Percentiles rank a stretch among this genome's conserved stretches.
These are phyloP conservation scores for Erysiphe neolycopersici DNA, from an alignment of 2,329 filamentous ascomycete species.

Conservation along the genomic window DNA sequence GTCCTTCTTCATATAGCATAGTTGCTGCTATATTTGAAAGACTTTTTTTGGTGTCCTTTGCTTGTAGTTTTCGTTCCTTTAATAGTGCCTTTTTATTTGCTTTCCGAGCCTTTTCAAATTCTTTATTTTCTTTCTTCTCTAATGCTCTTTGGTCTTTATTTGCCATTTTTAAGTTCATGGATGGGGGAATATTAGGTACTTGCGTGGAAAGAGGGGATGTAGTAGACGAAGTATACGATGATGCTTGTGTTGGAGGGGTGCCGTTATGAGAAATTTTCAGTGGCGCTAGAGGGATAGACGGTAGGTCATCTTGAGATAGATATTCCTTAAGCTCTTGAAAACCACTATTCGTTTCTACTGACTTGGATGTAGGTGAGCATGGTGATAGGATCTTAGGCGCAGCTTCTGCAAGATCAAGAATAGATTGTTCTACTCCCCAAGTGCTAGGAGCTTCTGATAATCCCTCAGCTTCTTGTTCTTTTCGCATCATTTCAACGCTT, in stretches of 20 bases:
- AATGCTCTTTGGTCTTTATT: constrained; percentile 33
- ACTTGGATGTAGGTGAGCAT: neutral
- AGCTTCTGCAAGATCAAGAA: constrained; percentile 22
- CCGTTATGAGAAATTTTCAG: neutral
- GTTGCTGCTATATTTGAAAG: constrained; percentile 26
- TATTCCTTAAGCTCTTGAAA: too few species aligned
- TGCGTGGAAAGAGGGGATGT: constrained; percentile 7
- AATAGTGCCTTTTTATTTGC: constrained; percentile 17
- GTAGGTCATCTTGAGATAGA: too few species aligned
- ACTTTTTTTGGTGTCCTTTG: constrained; percentile 31
- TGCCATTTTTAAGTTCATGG: constrained; percentile 5
- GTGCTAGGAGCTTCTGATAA: constrained; percentile 24
- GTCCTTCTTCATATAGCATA: constrained; percentile 27
- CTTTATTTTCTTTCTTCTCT: constrained; percentile 41
- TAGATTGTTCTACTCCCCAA: constrained; percentile 23
- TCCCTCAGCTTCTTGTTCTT: constrained; percentile 65
- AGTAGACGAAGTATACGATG: constrained; percentile 2
- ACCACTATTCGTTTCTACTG: neutral
- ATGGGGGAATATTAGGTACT: constrained; percentile 9
- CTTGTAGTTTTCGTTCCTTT: constrained; percentile 20
- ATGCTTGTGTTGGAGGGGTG: constrained; percentile 1
- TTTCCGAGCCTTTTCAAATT: constrained; percentile 19
- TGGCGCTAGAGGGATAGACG: neutral
- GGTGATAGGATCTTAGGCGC: constrained; percentile 12
- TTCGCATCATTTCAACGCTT: constrained; percentile 35